Conservation (phyloP, 164 flowering plant species). For the Vitis riparia region DNA sequence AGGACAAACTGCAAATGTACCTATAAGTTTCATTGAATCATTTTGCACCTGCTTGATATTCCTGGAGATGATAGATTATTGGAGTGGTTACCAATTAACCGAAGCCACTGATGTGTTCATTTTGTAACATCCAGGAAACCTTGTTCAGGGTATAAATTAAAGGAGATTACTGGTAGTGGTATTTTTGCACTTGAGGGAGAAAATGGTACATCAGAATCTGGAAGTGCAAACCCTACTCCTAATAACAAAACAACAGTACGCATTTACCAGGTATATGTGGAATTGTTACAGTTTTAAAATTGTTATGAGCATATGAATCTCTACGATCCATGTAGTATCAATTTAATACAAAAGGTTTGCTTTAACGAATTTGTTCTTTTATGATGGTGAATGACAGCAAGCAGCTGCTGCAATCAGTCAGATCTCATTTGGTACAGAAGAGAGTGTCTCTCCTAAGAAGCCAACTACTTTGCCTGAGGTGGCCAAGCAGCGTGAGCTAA, state of each 20-base stretch:
- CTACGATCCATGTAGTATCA: not conserved
- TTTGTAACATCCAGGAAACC: conserved; percentile 67
- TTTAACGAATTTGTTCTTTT: not conserved
- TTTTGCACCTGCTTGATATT: too few species aligned
- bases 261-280: conserved; percentile 70
- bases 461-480: conserved; percentile 76
- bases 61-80: too few species aligned
- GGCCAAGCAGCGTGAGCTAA: conserved; percentile 94
- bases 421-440: conserved; percentile 85
- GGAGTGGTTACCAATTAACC: not conserved
- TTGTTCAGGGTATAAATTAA: conserved; percentile 77
- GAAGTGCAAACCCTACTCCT: conserved; percentile 39
- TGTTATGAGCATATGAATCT: not conserved
- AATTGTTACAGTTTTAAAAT: not conserved
- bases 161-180: conserved; percentile 96
- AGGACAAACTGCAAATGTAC: too few species aligned
- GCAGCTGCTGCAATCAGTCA: conserved; percentile 81
- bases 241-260: conserved; percentile 67
- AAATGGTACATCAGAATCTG: conserved; percentile 48
- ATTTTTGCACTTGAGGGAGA: conserved; percentile 68
- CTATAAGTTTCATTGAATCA: too few species aligned
- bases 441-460: conserved; percentile 71
- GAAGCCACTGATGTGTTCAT: not conserved
- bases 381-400: conserved; percentile 49
- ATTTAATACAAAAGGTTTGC: not conserved